These are phyloP conservation scores for Cladosporium sp. DNA, from an alignment of 2,329 filamentous ascomycete species.

Conservation along the genomic window DNA sequence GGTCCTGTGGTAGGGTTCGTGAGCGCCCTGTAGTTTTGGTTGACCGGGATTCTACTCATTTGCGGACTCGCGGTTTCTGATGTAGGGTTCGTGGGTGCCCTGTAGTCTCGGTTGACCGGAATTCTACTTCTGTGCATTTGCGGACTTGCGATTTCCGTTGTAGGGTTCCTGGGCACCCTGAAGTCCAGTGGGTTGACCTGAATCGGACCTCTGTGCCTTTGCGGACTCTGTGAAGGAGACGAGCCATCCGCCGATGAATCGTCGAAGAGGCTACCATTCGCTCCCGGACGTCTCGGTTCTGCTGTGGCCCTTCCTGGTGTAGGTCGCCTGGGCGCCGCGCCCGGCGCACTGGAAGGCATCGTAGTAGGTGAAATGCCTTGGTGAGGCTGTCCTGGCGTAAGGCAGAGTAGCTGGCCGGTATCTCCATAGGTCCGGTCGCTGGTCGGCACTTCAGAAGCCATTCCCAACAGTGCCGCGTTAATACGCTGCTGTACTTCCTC, in stretches of 20 bases:
- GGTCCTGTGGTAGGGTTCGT: too few relatives aligned
- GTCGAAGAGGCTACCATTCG: neutral
- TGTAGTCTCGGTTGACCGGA: too few relatives aligned
- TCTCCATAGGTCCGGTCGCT: conserved; percentile 38
- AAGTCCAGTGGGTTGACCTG: too few relatives aligned
- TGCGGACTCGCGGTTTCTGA: neutral
- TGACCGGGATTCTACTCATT: too few relatives aligned
- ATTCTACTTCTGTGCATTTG: too few relatives aligned
- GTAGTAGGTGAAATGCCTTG: conserved; percentile 7
- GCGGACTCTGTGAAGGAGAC: too few relatives aligned
- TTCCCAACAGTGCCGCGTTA: neutral
- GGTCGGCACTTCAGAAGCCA: conserved; percentile 31
- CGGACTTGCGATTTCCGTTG: too few relatives aligned
- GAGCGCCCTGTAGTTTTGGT: too few relatives aligned
- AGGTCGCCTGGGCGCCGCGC: neutral
- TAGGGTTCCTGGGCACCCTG: too few relatives aligned
- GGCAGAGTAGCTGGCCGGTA: conserved; percentile 33
- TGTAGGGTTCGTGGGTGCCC: neutral
- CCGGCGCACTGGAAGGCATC: neutral
- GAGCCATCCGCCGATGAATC: neutral
- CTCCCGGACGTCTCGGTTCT: neutral
- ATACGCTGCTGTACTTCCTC: conserved; percentile 3
- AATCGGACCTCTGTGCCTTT: too few relatives aligned
- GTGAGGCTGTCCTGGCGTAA: conserved; percentile 25
- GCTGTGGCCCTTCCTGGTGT: neutral